These are phyloP conservation scores for Aureobasidium melanogenum DNA, from an alignment of 2,329 filamentous ascomycete species.

Conservation along the genomic window DNA sequence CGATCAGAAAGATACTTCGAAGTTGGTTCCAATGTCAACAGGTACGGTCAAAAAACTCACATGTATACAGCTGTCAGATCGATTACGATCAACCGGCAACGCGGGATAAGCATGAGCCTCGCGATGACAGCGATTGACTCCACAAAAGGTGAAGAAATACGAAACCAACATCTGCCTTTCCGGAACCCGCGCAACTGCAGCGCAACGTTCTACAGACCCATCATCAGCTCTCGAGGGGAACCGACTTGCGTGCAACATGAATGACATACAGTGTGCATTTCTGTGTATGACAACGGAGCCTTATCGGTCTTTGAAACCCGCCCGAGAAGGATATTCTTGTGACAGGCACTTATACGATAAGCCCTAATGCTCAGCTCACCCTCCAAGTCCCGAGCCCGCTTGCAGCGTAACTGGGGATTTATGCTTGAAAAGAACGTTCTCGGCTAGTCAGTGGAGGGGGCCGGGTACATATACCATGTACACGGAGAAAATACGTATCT, in stretches of 20 bases:
- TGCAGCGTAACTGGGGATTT: background rate
- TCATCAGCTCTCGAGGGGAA: background rate
- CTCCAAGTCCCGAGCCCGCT: background rate
- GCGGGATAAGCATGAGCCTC: background rate
- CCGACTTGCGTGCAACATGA: background rate
- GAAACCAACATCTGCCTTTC: background rate
- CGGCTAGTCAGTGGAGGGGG: background rate
- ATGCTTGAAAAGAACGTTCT: slow-evolving; percentile 2
- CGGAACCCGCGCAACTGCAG: background rate
- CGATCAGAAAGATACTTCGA: background rate
- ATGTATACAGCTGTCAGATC: background rate
- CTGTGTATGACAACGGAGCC: background rate
- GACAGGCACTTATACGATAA: background rate
- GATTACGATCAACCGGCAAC: background rate
- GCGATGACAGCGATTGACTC: background rate
- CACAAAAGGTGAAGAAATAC: background rate
- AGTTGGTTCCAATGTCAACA: background rate
- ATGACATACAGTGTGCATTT: background rate
- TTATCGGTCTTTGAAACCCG: background rate
- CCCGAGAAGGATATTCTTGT: background rate
- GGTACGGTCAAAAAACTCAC: background rate
- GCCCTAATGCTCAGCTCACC: background rate
- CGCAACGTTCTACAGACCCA: background rate
- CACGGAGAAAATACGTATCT: background rate
- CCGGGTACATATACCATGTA: background rate